These are phyloP conservation scores for Botrytis aclada DNA, from an alignment of 2,329 filamentous ascomycete species.

Conservation along the genomic window DNA sequence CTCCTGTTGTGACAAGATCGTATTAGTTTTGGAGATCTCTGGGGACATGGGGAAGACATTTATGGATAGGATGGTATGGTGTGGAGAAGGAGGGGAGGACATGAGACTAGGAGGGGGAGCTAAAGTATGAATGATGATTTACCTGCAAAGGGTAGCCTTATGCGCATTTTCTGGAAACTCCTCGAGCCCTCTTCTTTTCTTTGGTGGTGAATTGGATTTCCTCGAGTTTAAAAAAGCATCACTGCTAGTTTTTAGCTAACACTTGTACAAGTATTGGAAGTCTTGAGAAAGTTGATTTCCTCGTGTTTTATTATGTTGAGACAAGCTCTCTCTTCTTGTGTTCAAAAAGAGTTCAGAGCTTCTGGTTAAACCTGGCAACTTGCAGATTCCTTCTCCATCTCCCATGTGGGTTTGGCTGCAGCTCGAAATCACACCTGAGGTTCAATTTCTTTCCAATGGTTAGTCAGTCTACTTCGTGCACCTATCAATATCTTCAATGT, in stretches of 20 bases:
- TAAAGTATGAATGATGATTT: slow-evolving; percentile 41
- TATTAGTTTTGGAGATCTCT: slow-evolving; percentile 18
- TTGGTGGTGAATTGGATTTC: background rate
- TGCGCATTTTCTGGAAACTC: slow-evolving; percentile 61
- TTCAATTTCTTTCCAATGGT: slow-evolving; percentile 3
- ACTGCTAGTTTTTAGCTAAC: slow-evolving; percentile 1
- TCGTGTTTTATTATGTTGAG: slow-evolving; percentile 3
- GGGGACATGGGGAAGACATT: background rate
- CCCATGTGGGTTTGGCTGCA: slow-evolving; percentile 13
- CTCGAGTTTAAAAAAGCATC: slow-evolving; percentile 6
- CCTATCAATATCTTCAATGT: slow-evolving; percentile 14
- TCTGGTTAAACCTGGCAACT: slow-evolving; percentile 12
- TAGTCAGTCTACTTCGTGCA: background rate
- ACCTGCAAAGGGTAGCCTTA: slow-evolving; percentile 88
- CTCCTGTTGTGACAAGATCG: slow-evolving; percentile 47
- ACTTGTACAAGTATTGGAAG: background rate
- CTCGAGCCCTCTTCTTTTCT: background rate
- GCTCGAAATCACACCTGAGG: slow-evolving; percentile 5
- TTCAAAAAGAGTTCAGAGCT: slow-evolving; percentile 16
- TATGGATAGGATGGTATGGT: background rate
- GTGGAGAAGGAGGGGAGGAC: slow-evolving; percentile 16
- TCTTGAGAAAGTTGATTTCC: background rate
- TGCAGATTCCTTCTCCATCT: slow-evolving; percentile 11
- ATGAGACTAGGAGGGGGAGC: slow-evolving; percentile 8
- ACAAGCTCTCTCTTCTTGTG: slow-evolving; percentile 9